Conservation (phyloP, 192 early-diverging fungal species). For the Pilobolus umbonatus region DNA sequence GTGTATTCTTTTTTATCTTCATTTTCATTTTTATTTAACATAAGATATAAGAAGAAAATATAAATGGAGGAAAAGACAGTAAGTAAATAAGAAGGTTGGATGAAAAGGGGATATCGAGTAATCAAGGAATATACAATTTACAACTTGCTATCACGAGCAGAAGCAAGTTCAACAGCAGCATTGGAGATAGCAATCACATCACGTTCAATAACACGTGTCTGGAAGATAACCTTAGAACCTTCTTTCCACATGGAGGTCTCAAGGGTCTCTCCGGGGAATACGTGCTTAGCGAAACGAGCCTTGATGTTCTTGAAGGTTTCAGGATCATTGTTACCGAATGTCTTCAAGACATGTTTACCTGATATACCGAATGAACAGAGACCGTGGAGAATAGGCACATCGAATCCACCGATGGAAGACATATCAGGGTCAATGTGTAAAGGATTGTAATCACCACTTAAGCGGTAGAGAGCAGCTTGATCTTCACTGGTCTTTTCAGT, state of each 20-base stretch:
- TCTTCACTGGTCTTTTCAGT: constrained; percentile 85
- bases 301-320: constrained; percentile 80
- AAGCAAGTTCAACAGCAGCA: constrained; percentile 80
- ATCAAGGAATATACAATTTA: constrained; percentile 16
- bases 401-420: constrained; percentile 91
- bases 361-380: constrained; percentile 92
- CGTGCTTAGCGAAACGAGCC: constrained; percentile 81
- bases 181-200: constrained; percentile 86
- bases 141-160: constrained; percentile 26
- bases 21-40: too few relatives aligned
- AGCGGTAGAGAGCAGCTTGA: constrained; percentile 91
- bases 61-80: too few relatives aligned
- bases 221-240: constrained; percentile 87
- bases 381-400: constrained; percentile 95
- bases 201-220: constrained; percentile 91
- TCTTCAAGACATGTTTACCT: constrained; percentile 81
- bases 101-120: too few relatives aligned
- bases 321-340: constrained; percentile 67
- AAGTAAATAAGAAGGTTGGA: too few relatives aligned
- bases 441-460: constrained; percentile 95
- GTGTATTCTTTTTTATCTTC: too few relatives aligned
- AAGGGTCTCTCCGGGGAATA: constrained; percentile 96
- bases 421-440: constrained; percentile 96
- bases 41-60: too few relatives aligned
- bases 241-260: constrained; percentile 97